Evolutionary conservation across 148 eudicot species (phyloP).

Genomic region (Camellia granthamiana): DNA sequence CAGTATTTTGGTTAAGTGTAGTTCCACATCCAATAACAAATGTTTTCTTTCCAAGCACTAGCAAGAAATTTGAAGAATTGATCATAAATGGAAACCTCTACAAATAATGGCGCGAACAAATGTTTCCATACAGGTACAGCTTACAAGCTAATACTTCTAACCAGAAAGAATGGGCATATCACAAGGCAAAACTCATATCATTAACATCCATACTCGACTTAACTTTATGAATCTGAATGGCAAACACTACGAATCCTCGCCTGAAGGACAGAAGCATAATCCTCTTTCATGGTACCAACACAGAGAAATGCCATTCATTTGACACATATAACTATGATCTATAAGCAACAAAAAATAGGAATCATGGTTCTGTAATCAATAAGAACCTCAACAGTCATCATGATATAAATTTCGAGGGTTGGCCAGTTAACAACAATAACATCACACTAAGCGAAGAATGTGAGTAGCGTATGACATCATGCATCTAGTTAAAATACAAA

Average conservation of each 20-base stretch:
- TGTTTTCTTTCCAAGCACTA: not conserved
- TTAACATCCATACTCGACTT: not conserved
- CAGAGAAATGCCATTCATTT: not conserved
- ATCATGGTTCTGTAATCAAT: not conserved
- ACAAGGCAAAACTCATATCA: not conserved
- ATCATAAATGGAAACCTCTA: not conserved
- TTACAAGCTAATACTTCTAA: not conserved
- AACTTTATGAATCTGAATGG: not conserved
- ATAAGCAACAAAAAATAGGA: not conserved
- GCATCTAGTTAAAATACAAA: conserved; percentile 10
- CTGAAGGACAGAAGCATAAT: not conserved
- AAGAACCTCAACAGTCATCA: conserved; percentile 3
- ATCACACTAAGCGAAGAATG: conserved; percentile 6
- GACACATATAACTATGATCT: not conserved
- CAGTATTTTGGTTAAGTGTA: not conserved
- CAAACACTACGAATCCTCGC: not conserved
- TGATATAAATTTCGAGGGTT: not conserved
- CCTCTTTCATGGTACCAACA: not conserved
- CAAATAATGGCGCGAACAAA: not conserved
- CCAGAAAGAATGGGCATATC: not conserved
- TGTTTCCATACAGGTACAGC: not conserved
- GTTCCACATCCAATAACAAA: not conserved
- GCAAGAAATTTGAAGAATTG: not conserved
- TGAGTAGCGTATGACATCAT: conserved; percentile 13
- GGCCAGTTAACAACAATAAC: not conserved